These are phyloP conservation scores for Didymella pomorum DNA, from an alignment of 2,329 filamentous ascomycete genomes.

Conservation along the genomic window DNA sequence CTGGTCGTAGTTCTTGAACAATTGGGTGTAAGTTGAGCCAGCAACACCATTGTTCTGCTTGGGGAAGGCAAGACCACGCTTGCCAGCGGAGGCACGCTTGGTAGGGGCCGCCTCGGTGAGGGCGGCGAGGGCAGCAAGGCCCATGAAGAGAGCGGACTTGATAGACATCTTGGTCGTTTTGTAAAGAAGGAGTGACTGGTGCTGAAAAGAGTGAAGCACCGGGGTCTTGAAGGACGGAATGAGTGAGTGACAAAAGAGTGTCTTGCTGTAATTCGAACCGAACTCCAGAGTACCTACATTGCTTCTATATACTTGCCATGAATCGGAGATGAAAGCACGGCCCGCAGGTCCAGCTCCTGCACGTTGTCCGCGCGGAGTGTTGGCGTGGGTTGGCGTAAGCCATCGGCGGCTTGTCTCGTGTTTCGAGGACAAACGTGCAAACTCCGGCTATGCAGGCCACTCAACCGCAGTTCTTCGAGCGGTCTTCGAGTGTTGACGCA, in stretches of 20 bases:
- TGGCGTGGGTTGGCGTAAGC: conserved; percentile 20
- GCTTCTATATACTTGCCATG: conserved; percentile 18
- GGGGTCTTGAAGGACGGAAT: conserved; percentile 7
- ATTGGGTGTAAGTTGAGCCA: conserved; percentile 33
- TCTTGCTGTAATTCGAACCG: conserved; percentile 18
- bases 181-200: conserved; percentile 15
- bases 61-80: conserved; percentile 45
- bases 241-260: conserved; percentile 23
- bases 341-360: conserved; percentile 23
- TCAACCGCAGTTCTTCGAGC: conserved; percentile 18
- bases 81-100: conserved; percentile 34
- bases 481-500: conserved; percentile 10
- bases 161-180: conserved; percentile 14
- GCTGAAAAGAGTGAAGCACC: conserved; percentile 25
- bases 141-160: conserved; percentile 31
- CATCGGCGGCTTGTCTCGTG: conserved; percentile 20
- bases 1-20: conserved; percentile 37
- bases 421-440: conserved; percentile 19
- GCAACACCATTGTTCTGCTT: conserved; percentile 35
- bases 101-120: conserved; percentile 40
- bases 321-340: conserved; percentile 23
- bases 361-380: conserved; percentile 21
- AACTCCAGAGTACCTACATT: conserved; percentile 13
- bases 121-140: conserved; percentile 42
- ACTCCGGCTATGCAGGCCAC: conserved; percentile 20